A percentile compares a stretch with the other conserved stretches of the same genome.
Evolutionary conservation across 805 yeast species (phyloP).

Genomic region (Komagataella pastoris): DNA sequence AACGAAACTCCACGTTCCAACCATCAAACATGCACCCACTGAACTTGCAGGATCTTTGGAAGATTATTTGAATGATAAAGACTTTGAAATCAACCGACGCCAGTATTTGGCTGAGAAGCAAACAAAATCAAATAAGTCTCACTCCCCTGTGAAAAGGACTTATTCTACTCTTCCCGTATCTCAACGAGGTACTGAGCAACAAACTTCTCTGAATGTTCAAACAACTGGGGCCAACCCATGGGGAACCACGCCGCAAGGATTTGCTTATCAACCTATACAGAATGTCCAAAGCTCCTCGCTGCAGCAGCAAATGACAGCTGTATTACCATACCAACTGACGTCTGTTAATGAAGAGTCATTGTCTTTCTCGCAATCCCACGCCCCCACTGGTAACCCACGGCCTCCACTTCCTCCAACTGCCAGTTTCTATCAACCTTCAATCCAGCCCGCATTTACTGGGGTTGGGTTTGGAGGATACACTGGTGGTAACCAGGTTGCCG

Average conservation of each 20-base stretch:
- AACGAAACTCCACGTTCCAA: slow-evolving; percentile 86
- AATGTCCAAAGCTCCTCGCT: not conserved
- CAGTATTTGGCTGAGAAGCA: slow-evolving; percentile 64
- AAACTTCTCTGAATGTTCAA: slow-evolving; percentile 9
- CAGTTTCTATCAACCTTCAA: slow-evolving; percentile 1
- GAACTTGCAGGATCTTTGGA: slow-evolving; percentile 77
- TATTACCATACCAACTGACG: not conserved
- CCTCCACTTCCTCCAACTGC: slow-evolving; percentile 1
- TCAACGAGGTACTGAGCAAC: not conserved
- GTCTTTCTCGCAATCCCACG: not conserved
- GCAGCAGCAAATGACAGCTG: slow-evolving; percentile 3
- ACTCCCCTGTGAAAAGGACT: not conserved
- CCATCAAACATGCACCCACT: slow-evolving; percentile 94
- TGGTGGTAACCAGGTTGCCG: not conserved
- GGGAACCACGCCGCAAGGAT: slow-evolving; percentile 1
- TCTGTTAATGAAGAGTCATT: not conserved
- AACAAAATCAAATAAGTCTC: slow-evolving; percentile 13
- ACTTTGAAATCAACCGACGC: slow-evolving; percentile 65
- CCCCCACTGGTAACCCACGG: slow-evolving; percentile 1
- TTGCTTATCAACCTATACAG: not conserved
- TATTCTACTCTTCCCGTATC: not conserved
- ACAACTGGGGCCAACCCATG: slow-evolving; percentile 16
- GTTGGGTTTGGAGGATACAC: slow-evolving; percentile 47
- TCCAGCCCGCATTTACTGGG: slow-evolving; percentile 31
- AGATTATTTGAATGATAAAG: slow-evolving; percentile 79